Evolutionary conservation across 1,284 basidiomycete genomes (phyloP), one percentile per base, ranked within the genome.

Genomic region (Ceratobasidium sp.): DNA sequence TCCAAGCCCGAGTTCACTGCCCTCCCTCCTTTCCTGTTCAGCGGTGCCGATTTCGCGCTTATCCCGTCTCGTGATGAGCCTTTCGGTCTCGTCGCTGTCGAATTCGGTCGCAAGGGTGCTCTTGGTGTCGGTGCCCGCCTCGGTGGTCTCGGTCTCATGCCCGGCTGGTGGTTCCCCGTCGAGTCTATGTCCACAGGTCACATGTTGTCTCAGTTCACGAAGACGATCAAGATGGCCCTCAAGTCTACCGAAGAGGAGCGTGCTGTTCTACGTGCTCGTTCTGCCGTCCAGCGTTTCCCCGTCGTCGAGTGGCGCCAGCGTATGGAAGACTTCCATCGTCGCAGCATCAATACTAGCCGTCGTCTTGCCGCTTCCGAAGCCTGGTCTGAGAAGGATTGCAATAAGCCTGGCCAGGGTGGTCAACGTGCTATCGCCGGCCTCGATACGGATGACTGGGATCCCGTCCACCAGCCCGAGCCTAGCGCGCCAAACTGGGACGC

Each of bases 121-220:
- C 90, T 97, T 76, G 96, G 96, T 88, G 96, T 97, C 81, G 96
- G 96, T 82, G 91, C 93, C 87, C 94, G 96, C 84, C 89, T 97
- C 42, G 96, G 96, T 85, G 96, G 96, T 89, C 89, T 97, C 63
- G 96, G 96, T 87, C 88, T 97, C 81, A 97, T 97, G 96, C 96
- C 96, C 83, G 96, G 96, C 88, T 97, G 96, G 96, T 97, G 96
- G 95, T 97, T 96, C 89, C 96, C 95, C 78, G 96, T 97, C 64
- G 96, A 97, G 86, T 96, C 94, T 0, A 95, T 88, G 80, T 93
- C 95, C 49, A 95, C 95, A 7, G 92, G 91, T 60, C 96, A 97
- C 86, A 95, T 97, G 95, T 88, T 97, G 83, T 97, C 96, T n/a
- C 96, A 97, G 84, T 86, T 97, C 81, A 93, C 94, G 28, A 97